Conservation (phyloP, 2,329 filamentous ascomycete genomes). For the Microdochium nivale region DNA sequence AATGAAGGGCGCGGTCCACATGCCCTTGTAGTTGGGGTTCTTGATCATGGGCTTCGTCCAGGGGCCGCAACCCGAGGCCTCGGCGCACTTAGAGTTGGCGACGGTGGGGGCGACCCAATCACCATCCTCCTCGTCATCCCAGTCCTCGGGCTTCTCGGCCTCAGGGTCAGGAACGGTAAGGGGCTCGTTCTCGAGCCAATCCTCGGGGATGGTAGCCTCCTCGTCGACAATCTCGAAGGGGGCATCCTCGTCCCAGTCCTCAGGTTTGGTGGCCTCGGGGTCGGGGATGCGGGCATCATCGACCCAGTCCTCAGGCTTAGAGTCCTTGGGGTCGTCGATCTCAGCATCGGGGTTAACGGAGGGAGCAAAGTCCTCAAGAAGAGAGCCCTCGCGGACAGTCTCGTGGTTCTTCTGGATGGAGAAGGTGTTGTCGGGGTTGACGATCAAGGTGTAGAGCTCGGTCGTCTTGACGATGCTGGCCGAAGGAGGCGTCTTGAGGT, state of each 20-base stretch:
- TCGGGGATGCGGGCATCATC: slow-evolving; percentile 87
- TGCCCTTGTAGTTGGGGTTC: slow-evolving; percentile 98
- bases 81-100: slow-evolving; percentile 91
- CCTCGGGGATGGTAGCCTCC: slow-evolving; percentile 81
- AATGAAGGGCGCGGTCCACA: slow-evolving; percentile 86
- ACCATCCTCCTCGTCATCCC: slow-evolving; percentile 99
- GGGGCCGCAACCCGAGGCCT: slow-evolving; percentile 85
- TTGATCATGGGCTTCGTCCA: slow-evolving; percentile 89
- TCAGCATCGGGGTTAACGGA: slow-evolving; percentile 91
- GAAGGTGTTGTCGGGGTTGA: slow-evolving; percentile 94
- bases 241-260: slow-evolving; percentile 98
- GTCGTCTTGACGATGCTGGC: slow-evolving; percentile 87
- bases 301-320: slow-evolving; percentile 93
- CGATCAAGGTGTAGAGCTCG: slow-evolving; percentile 92
- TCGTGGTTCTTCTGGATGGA: slow-evolving; percentile 88
- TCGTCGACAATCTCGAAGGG: slow-evolving; percentile 94
- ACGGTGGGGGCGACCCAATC: slow-evolving; percentile 90
- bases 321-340: slow-evolving; percentile 90
- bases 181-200: slow-evolving; percentile 92
- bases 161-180: slow-evolving; percentile 80
- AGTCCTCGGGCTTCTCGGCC: slow-evolving; percentile 95
- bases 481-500: slow-evolving; percentile 73
- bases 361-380: slow-evolving; percentile 88
- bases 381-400: slow-evolving; percentile 77
- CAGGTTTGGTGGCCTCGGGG: slow-evolving; percentile 89